A percentile compares a stretch with the other conserved stretches of the same genome.
Conservation (phyloP, 768 basidiomycete genomes). For the Glaciozyma martinii region DNA sequence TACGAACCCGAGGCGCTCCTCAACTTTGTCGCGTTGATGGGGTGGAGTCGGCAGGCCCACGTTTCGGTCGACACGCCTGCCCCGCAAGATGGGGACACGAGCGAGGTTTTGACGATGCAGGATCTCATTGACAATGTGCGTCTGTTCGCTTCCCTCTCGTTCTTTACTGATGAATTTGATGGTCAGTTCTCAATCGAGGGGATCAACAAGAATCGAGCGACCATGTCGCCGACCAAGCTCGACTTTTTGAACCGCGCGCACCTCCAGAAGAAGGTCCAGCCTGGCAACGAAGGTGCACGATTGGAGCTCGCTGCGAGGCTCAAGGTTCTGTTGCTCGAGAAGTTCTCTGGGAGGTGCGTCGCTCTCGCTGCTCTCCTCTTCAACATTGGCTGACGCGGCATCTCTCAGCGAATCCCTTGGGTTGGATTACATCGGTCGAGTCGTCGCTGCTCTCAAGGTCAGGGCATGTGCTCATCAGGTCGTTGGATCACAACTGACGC, state of each 20-base stretch:
- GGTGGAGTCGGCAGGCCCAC: constrained; percentile 60
- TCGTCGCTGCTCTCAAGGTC: not conserved
- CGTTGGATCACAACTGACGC: not conserved
- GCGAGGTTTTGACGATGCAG: constrained; percentile 41
- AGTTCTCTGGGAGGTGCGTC: not conserved
- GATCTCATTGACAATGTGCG: constrained; percentile 49
- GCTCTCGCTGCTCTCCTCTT: not conserved
- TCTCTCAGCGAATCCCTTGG: not conserved
- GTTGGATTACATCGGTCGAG: not conserved
- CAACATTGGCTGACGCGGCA: not conserved
- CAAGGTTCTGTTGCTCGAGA: not conserved
- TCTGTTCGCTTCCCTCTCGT: not conserved
- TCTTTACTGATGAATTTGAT: not conserved
- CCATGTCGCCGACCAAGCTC: constrained; percentile 68
- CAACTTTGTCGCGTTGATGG: constrained; percentile 90
- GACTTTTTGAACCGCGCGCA: constrained; percentile 84
- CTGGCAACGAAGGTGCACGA: constrained; percentile 40
- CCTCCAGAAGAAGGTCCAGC: constrained; percentile 52
- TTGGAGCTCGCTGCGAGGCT: not conserved
- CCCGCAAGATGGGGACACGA: constrained; percentile 3
- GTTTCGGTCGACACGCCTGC: no score
- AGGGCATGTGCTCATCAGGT: not conserved
- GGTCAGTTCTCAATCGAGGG: constrained; percentile 63
- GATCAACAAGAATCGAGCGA: constrained; percentile 73
- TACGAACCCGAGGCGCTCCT: constrained; percentile 84